Evolutionary conservation across 306 rosid species (phyloP), one percentile per base, ranked within the genome.

Genomic region (Acacia confusa): DNA sequence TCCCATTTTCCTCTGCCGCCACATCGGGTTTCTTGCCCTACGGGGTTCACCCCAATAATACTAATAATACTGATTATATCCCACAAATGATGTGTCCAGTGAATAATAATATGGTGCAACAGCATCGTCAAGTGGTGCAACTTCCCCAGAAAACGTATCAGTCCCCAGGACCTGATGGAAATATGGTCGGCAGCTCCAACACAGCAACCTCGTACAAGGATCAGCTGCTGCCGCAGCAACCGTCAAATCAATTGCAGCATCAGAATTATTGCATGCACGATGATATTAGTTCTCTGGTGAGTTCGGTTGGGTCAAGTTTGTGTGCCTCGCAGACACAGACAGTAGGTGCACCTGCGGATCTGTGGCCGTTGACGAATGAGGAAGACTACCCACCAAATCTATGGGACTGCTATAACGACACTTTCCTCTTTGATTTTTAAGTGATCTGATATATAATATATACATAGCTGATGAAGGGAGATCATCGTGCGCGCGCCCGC

Each of bases 341-440:
- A 8, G 44, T 38, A 4, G 86, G 58, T 76, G 82, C 88, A 63
- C 66, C 86, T n/a, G 69, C 41, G 68, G 89, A 55, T 82, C 87
- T 83, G 81, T 95, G 99, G 99, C 86, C 91, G 0, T 58, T 89
- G 80, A 69, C 84, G 1, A 87, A 43, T 64, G 95, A 89, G 38
- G 97, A 88, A 2, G 93, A 86, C 43, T 82, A 85, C 38, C 67
- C 86, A 17, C 85, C 90, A 12, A 80, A 76, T 64, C 66, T 93
- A 15, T 93, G 97, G 97, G 99, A 95, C 78, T 93, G 92, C 77
- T 93, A 95, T 28, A 87, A 76, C 16, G 99, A 95, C 80, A 93
- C 97, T 74, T 86, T 87, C 74, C 87, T 88, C 70, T 87, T 85
- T 75, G 95, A 93, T 84, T 91, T 91, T 60, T 88, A 79, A 28